Percentiles rank a stretch among this genome's conserved stretches.
These are phyloP conservation scores for Tuber indicum DNA, from an alignment of 495 filamentous ascomycete species.

Conservation along the genomic window DNA sequence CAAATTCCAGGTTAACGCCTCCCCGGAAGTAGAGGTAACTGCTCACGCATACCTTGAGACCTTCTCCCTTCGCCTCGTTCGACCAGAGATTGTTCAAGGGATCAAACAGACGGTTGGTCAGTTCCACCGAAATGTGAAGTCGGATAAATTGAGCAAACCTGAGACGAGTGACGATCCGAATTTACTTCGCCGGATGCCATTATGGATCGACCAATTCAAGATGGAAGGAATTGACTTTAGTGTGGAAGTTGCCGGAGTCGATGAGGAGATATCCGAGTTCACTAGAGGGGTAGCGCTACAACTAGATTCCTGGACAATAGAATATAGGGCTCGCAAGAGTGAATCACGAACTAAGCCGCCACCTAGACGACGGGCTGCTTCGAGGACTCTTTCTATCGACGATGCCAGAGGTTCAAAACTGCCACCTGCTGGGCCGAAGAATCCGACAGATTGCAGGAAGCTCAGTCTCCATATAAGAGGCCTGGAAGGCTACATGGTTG, in stretches of 20 bases:
- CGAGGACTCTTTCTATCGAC: conserved; percentile 55
- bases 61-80: conserved; percentile 80
- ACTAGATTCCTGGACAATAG: conserved; percentile 81
- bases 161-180: conserved; percentile 52
- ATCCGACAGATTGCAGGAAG: conserved; percentile 73
- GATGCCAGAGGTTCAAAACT: conserved; percentile 51
- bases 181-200: conserved; percentile 67
- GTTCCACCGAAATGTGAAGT: conserved; percentile 58
- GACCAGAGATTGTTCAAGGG: conserved; percentile 83
- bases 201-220: conserved; percentile 77
- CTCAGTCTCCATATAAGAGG: conserved; percentile 72
- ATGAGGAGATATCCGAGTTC: conserved; percentile 68
- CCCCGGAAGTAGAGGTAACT: conserved; percentile 75
- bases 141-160: conserved; percentile 53
- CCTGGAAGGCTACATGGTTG: conserved; percentile 81
- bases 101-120: conserved; percentile 85
- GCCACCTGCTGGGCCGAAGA: conserved; percentile 55
- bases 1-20: conserved; percentile 73
- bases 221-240: conserved; percentile 84
- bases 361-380: conserved; percentile 55
- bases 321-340: conserved; percentile 76
- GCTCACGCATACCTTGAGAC: conserved; percentile 75
- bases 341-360: conserved; percentile 52
- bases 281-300: conserved; percentile 77
- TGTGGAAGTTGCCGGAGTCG: conserved; percentile 83